Conservation (phyloP, 2,329 filamentous ascomycete genomes). For the Aspergillus fischeri region DNA sequence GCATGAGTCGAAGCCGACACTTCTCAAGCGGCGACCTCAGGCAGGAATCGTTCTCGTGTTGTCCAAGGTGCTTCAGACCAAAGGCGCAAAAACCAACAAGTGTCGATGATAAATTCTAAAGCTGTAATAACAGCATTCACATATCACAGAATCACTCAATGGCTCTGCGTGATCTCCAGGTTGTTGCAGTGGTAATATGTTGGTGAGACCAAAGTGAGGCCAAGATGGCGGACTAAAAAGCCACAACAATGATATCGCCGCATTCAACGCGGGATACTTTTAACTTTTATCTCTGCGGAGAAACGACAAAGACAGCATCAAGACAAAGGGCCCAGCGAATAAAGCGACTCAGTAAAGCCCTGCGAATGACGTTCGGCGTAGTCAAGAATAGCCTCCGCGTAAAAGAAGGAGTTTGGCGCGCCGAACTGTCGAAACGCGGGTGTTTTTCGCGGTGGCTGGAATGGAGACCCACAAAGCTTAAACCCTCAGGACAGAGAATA, state of each 20-base stretch:
- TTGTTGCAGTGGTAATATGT: background rate
- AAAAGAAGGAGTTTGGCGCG: background rate
- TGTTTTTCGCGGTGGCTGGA: background rate
- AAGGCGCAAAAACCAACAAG: background rate
- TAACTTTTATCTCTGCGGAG: background rate
- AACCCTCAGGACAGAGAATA: background rate
- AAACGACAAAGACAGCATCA: background rate
- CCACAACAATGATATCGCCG: background rate
- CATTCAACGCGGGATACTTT: background rate
- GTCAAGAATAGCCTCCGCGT: background rate
- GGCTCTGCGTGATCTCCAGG: background rate
- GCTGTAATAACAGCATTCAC: background rate
- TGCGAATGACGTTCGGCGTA: background rate
- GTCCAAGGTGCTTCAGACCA: background rate
- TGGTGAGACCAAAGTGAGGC: background rate
- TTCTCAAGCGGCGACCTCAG: background rate
- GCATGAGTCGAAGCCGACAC: background rate
- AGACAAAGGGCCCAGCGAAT: background rate
- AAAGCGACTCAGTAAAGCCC: background rate
- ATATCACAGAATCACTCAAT: background rate
- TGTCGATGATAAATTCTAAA: background rate
- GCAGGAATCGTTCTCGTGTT: background rate
- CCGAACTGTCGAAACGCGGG: background rate
- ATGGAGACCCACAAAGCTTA: background rate
- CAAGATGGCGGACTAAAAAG: background rate